A percentile compares a stretch with the other conserved stretches of the same genome.
Conservation (phyloP, 140 eudicot genomes). For the Cichorium intybus region DNA sequence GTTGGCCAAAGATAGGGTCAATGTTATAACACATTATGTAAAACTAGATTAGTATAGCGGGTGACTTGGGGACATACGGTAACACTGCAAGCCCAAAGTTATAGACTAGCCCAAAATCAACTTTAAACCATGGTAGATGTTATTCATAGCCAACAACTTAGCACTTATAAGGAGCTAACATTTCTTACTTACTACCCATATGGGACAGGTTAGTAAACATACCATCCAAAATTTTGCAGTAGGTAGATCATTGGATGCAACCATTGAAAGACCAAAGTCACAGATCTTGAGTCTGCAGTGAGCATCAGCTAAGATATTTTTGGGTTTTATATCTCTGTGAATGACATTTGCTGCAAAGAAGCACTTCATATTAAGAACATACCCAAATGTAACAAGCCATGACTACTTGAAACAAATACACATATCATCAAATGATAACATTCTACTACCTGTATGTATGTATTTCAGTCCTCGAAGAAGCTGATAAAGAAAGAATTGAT, state of each 20-base stretch:
- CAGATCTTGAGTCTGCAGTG: slow-evolving; percentile 75
- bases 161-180: no score
- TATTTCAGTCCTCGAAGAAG: slow-evolving; percentile 72
- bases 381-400: background rate
- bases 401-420: background rate
- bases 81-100: no score
- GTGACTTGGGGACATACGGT: background rate
- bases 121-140: no score
- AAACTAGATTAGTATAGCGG: background rate
- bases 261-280: slow-evolving; percentile 79
- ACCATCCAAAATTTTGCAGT: slow-evolving; percentile 73
- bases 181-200: no score
- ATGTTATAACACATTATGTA: no score
- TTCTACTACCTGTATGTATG: slow-evolving; percentile 52
- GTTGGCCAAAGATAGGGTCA: no score
- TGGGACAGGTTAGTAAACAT: no score
- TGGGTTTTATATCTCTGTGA: slow-evolving; percentile 69
- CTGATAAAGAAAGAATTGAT: slow-evolving; percentile 69
- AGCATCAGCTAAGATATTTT: slow-evolving; percentile 70
- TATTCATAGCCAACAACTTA: no score
- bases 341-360: slow-evolving; percentile 63
- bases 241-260: slow-evolving; percentile 61
- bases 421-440: background rate
- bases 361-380: slow-evolving; percentile 4
- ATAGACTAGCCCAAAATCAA: no score